Base-by-base conservation (phyloP, 1,284 basidiomycete species). In the Mycena sp. region DNA sequence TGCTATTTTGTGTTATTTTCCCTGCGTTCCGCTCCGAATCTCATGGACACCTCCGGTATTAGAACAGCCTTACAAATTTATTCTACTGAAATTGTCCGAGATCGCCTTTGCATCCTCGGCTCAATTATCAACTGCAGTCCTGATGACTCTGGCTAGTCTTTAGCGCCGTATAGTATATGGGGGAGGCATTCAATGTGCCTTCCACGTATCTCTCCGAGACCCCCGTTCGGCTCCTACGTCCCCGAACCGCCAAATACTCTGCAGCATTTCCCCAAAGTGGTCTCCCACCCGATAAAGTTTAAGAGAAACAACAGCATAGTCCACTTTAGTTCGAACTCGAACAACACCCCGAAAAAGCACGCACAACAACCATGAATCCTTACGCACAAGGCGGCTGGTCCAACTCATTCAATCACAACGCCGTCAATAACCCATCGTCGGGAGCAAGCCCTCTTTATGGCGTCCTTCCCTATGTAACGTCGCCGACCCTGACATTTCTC, bases 331-430 rank as follows among this genome's bases (percentile, higher is more conserved):
- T 25, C 19, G 7, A 32, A 28, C 29, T 17, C n/a, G 14, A 16
- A 17, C 9, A 10, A 21, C 14, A 41, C 41, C 44, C 19, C 4
- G 11, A 11, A 23, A 58, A 21, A 4, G 6, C 3, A 2, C 25
- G 23, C 26, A 12, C 37, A 41, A 28, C 9, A 52, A 44, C 23
- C 9, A 55, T 61, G 52, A 61, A 61, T 41, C 59, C 59, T 3
- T 61, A 50, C 52, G 59, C 59, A 19, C 59, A 61, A 38, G 53
- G 52, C 5, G 59, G 59, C 21, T 61, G 59, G 59, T 44, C 59
- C 25, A 61, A 61, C 44, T 11, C 43, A 21, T 16, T 45, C 4
- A 61, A 61, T 21, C 43, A 44, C 7, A 61, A 61, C 32, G 52
- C 46, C 4, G 28, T 19, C 19, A 54, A 26, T 17, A 44, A 37